Evolutionary conservation across 257 asterid species (phyloP), one percentile per base, ranked within the genome.

Genomic region (Euphrasia confusa): DNA sequence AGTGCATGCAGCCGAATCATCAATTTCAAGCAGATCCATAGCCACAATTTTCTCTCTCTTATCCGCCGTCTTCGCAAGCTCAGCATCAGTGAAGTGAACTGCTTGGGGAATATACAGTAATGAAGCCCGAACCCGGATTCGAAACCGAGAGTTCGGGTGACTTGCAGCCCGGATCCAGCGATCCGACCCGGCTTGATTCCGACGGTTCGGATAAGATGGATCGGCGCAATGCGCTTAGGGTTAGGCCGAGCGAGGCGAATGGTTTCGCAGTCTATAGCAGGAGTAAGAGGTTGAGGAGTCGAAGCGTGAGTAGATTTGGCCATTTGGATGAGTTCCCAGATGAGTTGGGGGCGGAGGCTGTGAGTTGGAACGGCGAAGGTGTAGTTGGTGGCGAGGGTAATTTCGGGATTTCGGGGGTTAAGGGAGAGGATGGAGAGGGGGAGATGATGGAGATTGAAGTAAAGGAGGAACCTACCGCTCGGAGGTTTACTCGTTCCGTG

Each of bases 211-310:
- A 61, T 55, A 40, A 69, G 69, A 62, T 37, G 69, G 88, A 71
- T 73, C 72, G 21, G 71, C 71, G 74, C 67, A 69, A 71, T 68
- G 75, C 35, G 53, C 60, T 72, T 40, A 61, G 73, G 70, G 75
- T 79, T 57, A 73, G 84, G 80, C 76, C 80, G 54, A 72, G 81
- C 17, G 83, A 75, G 76, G 78, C 77, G 26, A 84, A 79, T 52
- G 93, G 86, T 45, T 76, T 78, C 61, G 80, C 80, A 8, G 95
- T 87, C 37, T 88, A 81, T 68, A 74, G 81, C 55, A 81, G 99
- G 80, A 89, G 68, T 61, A 84, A 78, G 79, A 74, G 86, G 79
- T 73, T 75, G 55, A 86, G 84, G 79, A 75, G 72, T 74, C 69
- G 65, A 60, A 55, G 63, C 30, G 67, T 56, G 65, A 72, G 56